Evolutionary conservation across 495 filamentous ascomycete species (phyloP).

Genomic region (Cryomyces minteri): DNA sequence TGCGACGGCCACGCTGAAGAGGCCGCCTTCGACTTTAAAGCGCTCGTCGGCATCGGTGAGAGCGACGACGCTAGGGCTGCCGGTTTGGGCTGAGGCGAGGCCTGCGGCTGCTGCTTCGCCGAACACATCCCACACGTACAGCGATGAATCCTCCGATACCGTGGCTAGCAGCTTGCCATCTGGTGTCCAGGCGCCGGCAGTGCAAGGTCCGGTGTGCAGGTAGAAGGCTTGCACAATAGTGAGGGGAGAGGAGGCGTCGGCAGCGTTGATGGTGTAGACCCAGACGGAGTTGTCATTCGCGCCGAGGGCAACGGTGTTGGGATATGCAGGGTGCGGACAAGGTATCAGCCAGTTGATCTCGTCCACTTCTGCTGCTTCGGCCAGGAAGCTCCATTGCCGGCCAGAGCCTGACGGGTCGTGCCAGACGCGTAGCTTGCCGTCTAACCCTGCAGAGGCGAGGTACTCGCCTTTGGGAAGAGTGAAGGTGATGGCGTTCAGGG

Average conservation of each 20-base stretch:
- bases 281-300: conserved; percentile 88
- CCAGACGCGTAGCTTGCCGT: conserved; percentile 37
- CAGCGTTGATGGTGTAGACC: conserved; percentile 69
- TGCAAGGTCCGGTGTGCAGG: conserved; percentile 70
- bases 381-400: conserved; percentile 40
- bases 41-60: conserved; percentile 73
- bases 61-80: conserved; percentile 55
- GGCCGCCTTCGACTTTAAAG: conserved; percentile 77
- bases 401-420: conserved; percentile 15
- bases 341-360: conserved; percentile 83
- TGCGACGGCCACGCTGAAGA: conserved; percentile 70
- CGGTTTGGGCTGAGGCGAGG: conserved; percentile 39
- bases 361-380: conserved; percentile 66
- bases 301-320: conserved; percentile 77
- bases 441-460: conserved; percentile 69
- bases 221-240: conserved; percentile 80
- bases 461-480: conserved; percentile 70
- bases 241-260: conserved; percentile 39
- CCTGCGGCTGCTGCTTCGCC: conserved; percentile 63
- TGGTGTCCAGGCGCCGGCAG: conserved; percentile 78
- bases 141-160: conserved; percentile 69
- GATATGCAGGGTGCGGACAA: conserved; percentile 48
- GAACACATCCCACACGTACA: conserved; percentile 89
- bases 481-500: conserved; percentile 69
- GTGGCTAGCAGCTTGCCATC: conserved; percentile 82